These are phyloP conservation scores for Citrus maxima DNA, from an alignment of 345 rosid species.

Conservation along the genomic window DNA sequence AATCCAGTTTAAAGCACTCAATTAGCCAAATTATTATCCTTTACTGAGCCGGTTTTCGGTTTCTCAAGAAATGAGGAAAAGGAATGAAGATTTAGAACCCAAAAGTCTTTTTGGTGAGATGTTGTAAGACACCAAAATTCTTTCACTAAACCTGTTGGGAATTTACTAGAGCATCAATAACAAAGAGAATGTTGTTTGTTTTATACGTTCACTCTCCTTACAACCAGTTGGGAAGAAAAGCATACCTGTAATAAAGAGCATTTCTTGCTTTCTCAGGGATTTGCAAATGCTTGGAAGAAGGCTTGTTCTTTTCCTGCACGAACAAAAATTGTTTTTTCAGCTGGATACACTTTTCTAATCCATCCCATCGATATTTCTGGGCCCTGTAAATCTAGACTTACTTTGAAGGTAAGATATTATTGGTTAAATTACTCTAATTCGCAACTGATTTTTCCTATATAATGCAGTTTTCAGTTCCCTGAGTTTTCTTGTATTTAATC, in stretches of 20 bases:
- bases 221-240: neutral
- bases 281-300: conserved; percentile 57
- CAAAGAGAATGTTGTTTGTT: neutral
- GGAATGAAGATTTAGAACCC: neutral
- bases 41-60: neutral
- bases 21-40: neutral
- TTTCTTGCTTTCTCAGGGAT: conserved; percentile 47
- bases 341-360: conserved; percentile 47
- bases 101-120: neutral
- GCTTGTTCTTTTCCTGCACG: conserved; percentile 66
- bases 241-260: neutral
- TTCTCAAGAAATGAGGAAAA: neutral
- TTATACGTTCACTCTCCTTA: neutral
- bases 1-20: neutral
- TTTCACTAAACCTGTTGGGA: neutral
- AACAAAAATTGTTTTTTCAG: conserved; percentile 53
- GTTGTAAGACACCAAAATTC: neutral
- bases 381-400: conserved; percentile 78
- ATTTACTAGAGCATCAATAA: neutral
- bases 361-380: conserved; percentile 67
- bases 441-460: neutral
- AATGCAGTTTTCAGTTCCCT: neutral
- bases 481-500: neutral
- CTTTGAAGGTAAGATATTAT: conserved; percentile 44
- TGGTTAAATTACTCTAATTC: neutral